phyloP scores from a whole-genome alignment of 164 flowering plant genomes.

The Taxillus chinensis region DNA sequence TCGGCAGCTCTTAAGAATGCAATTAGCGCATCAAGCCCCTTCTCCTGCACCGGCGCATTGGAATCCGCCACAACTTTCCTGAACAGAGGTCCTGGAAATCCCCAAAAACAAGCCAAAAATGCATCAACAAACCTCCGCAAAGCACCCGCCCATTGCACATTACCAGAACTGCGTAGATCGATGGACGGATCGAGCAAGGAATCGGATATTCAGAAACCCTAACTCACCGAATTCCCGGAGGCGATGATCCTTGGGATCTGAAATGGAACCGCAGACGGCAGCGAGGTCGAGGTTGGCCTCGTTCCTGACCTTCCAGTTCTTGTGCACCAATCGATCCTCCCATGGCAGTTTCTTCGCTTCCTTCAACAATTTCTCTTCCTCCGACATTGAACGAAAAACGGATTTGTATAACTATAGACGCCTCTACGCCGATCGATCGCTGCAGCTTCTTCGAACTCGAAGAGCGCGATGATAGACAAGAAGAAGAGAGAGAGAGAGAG shows the following conservation, averaged over 20 bases:
- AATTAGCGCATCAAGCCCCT: constrained; percentile 90
- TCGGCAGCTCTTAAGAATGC: constrained; percentile 77
- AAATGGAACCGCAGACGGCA: constrained; percentile 63
- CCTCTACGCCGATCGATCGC: not conserved
- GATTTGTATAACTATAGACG: not conserved
- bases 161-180: not conserved
- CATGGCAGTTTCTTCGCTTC: constrained; percentile 97
- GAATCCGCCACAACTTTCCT: constrained; percentile 88
- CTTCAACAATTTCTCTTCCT: constrained; percentile 86
- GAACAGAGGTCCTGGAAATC: constrained; percentile 47
- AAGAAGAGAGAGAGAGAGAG: not conserved
- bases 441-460: not conserved
- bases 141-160: not conserved
- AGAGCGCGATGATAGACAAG: constrained; percentile 1
- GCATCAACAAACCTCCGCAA: constrained; percentile 4
- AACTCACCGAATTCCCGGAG: constrained; percentile 77
- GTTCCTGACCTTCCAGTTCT: constrained; percentile 95
- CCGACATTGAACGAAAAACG: constrained; percentile 33
- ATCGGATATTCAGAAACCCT: constrained; percentile 7
- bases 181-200: not conserved
- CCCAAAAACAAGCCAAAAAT: not conserved
- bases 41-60: constrained; percentile 97
- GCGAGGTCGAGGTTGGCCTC: constrained; percentile 90
- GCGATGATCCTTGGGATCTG: constrained; percentile 93
- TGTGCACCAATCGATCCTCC: constrained; percentile 92